These are phyloP conservation scores for Parachlorella kessleri DNA, from an alignment of 139 green algal species.

Conservation along the genomic window DNA sequence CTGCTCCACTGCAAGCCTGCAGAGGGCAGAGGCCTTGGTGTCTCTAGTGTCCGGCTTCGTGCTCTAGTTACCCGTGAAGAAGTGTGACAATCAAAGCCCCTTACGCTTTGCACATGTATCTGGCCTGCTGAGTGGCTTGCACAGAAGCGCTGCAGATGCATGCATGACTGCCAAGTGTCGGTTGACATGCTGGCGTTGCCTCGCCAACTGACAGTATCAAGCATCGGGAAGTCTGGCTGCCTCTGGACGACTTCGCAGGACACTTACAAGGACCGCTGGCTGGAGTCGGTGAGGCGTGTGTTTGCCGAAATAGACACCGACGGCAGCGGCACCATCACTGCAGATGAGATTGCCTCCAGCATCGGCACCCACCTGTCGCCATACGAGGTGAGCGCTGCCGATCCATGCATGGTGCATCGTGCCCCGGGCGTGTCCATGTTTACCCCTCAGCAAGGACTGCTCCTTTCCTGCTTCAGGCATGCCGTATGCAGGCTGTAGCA, in stretches of 20 bases:
- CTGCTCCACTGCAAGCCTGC: background rate
- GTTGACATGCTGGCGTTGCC: no score
- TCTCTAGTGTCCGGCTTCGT: no score
- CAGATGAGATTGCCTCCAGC: conserved; percentile 25
- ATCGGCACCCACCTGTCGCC: conserved; percentile 26
- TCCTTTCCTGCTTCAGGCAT: background rate
- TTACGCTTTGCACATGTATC: no score
- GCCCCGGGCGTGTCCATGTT: background rate
- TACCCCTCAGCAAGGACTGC: no score
- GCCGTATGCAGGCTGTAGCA: background rate
- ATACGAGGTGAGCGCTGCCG: conserved; percentile 36
- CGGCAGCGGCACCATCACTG: conserved; percentile 11
- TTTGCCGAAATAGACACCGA: conserved; percentile 37
- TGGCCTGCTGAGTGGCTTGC: no score
- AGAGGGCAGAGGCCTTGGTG: no score
- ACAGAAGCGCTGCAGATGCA: no score
- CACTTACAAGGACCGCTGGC: conserved; percentile 27
- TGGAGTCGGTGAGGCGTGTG: conserved; percentile 16
- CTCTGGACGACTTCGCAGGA: background rate
- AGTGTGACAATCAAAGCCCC: no score
- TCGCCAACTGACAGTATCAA: background rate
- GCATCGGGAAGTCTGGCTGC: background rate
- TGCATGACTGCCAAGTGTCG: no score
- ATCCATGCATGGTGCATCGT: background rate
- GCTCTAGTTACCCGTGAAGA: no score